Conservation (phyloP, 345 rosid species). For the Lepidium sativum region DNA sequence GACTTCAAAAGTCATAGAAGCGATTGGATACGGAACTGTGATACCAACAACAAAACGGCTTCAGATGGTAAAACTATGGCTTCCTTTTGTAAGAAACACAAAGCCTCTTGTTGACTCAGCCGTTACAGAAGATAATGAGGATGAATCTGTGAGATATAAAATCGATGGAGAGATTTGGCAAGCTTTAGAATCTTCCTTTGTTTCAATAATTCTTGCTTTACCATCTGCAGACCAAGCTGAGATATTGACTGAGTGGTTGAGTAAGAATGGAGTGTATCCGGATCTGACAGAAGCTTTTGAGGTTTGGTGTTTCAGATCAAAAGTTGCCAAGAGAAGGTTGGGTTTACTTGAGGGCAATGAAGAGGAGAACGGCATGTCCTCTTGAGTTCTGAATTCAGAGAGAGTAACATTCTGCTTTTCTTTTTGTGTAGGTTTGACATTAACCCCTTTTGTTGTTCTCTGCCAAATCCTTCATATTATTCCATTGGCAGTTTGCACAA, state of each 20-base stretch:
- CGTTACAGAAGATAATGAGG: slow-evolving; percentile 18
- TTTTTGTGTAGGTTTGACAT: not conserved
- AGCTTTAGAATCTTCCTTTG: slow-evolving; percentile 67
- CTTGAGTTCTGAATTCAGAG: not conserved
- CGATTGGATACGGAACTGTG: slow-evolving; percentile 67
- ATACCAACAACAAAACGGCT: slow-evolving; percentile 59
- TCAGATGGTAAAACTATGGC: slow-evolving; percentile 69
- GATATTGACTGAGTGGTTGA: slow-evolving; percentile 78
- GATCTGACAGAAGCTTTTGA: slow-evolving; percentile 89
- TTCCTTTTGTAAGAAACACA: slow-evolving; percentile 64
- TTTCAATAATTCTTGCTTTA: slow-evolving; percentile 58
- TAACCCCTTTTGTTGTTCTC: not conserved
- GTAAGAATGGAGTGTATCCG: slow-evolving; percentile 54
- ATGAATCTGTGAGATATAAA: slow-evolving; percentile 25
- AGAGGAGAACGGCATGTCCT: slow-evolving; percentile 21
- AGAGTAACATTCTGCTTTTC: not conserved
- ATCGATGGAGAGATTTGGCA: slow-evolving; percentile 75
- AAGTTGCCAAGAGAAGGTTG: slow-evolving; percentile 66
- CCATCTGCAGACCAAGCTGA: slow-evolving; percentile 80
- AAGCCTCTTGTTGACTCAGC: slow-evolving; percentile 55
- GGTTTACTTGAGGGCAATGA: slow-evolving; percentile 27
- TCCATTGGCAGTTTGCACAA: not conserved
- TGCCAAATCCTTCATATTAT: not conserved
- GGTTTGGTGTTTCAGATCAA: slow-evolving; percentile 81
- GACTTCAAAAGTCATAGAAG: slow-evolving; percentile 65